Evolutionary conservation across 108 stramenopile genomes (phyloP).

Genomic region (Nitzschia palea): DNA sequence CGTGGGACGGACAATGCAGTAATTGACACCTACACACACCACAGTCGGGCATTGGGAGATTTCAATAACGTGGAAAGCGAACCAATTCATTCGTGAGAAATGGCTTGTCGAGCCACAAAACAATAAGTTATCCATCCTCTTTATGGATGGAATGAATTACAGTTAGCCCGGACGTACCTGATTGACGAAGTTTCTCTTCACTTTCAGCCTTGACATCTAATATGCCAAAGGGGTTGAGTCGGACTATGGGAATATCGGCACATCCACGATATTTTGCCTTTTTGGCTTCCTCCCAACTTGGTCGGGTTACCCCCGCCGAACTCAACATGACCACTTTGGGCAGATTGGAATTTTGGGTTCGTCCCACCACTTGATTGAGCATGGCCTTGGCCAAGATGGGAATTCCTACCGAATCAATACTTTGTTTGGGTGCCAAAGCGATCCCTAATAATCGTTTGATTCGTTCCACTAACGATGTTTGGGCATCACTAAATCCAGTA

Average conservation of each 20-base stretch:
- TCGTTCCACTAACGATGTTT: slow-evolving; percentile 12
- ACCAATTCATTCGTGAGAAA: neutral
- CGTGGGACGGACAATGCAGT: slow-evolving; percentile 85
- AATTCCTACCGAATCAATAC: slow-evolving; percentile 73
- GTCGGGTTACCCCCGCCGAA: slow-evolving; percentile 80
- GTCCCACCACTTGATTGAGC: neutral
- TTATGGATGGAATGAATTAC: too few relatives aligned
- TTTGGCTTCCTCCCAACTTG: slow-evolving; percentile 70
- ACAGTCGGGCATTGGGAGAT: too few relatives aligned
- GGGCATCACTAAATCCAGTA: slow-evolving; percentile 70
- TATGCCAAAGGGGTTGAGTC: slow-evolving; percentile 92
- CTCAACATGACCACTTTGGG: slow-evolving; percentile 80
- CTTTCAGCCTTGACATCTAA: slow-evolving; percentile 79
- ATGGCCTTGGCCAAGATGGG: slow-evolving; percentile 50
- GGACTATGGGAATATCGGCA: slow-evolving; percentile 92
- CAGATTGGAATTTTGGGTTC: slow-evolving; percentile 1
- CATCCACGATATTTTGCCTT: slow-evolving; percentile 56
- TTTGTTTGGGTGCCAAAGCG: slow-evolving; percentile 43
- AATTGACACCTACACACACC: slow-evolving; percentile 68
- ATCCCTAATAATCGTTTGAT: slow-evolving; percentile 26
- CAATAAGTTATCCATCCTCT: too few relatives aligned
- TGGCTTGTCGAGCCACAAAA: neutral
- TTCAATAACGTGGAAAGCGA: too few relatives aligned
- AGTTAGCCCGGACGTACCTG: slow-evolving; percentile 56
- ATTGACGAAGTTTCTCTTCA: slow-evolving; percentile 64